Conservation (phyloP, 441 rosid species). For the Erodium moschatum region DNA sequence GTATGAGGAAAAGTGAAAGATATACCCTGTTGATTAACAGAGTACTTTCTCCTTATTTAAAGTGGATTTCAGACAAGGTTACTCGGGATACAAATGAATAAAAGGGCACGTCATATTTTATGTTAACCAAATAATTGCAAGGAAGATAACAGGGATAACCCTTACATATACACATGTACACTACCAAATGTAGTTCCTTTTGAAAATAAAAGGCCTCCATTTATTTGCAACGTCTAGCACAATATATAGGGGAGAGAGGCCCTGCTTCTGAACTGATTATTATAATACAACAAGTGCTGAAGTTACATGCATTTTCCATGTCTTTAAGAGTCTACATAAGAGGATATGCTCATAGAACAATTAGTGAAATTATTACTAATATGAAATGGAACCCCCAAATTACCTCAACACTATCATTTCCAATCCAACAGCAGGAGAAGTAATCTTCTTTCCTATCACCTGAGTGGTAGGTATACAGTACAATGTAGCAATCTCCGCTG, state of each 20-base stretch:
- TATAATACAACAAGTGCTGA: neutral
- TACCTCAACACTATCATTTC: constrained; percentile 84
- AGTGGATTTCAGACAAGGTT: neutral
- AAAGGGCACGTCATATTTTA: neutral
- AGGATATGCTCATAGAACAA: neutral
- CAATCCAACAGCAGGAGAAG: constrained; percentile 84
- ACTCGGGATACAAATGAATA: neutral
- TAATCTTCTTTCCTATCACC: constrained; percentile 96
- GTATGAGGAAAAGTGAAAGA: neutral
- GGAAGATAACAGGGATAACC: neutral
- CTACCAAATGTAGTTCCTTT: neutral
- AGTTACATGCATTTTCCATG: neutral
- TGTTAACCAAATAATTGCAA: neutral
- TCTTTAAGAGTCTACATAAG: neutral
- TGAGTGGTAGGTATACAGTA: constrained; percentile 78
- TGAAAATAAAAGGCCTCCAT: neutral
- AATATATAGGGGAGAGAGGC: neutral
- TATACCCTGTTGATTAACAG: neutral
- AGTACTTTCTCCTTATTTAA: neutral
- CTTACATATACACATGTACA: neutral
- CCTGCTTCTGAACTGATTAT: neutral
- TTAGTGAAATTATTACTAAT: constrained; percentile 1
- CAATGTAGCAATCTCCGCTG: constrained; percentile 89
- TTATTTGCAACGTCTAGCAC: neutral
- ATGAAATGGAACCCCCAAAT: constrained; percentile 17